Conservation (phyloP, 2,329 filamentous ascomycete genomes). For the Massarina eburnea region DNA sequence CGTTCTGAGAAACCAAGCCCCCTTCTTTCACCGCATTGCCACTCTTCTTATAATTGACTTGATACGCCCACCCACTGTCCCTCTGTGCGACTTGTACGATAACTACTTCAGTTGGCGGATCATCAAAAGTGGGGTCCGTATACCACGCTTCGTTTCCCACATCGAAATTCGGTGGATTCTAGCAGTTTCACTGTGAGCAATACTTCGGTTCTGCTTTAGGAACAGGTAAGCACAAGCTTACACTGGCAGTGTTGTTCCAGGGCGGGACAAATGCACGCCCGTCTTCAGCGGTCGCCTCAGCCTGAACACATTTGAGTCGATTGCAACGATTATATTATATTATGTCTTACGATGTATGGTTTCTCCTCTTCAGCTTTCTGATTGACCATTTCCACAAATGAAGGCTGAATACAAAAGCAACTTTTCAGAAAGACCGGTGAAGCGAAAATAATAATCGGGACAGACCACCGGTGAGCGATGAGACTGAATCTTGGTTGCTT, state of each 20-base stretch:
- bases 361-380: too few relatives aligned
- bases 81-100: not conserved
- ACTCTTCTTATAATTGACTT: slow-evolving; percentile 1
- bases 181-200: too few relatives aligned
- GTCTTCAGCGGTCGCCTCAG: slow-evolving; percentile 2
- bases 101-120: too few relatives aligned
- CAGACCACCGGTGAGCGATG: too few relatives aligned
- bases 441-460: too few relatives aligned
- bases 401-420: too few relatives aligned
- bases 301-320: not conserved
- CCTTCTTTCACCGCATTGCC: not conserved
- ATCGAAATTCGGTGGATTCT: not conserved
- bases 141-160: slow-evolving; percentile 2
- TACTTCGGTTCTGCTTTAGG: too few relatives aligned
- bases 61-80: slow-evolving; percentile 1
- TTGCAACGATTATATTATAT: not conserved
- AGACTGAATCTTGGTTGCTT: too few relatives aligned
- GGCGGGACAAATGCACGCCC: not conserved
- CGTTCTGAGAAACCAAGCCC: slow-evolving; percentile 3
- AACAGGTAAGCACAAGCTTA: not conserved
- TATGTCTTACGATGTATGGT: too few relatives aligned
- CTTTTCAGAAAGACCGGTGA: too few relatives aligned
- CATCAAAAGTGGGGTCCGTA: not conserved
- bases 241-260: not conserved
- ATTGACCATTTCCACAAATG: too few relatives aligned